phyloP scores from a whole-genome alignment of 176 grass and related monocot species.

The Avena atlantica region DNA sequence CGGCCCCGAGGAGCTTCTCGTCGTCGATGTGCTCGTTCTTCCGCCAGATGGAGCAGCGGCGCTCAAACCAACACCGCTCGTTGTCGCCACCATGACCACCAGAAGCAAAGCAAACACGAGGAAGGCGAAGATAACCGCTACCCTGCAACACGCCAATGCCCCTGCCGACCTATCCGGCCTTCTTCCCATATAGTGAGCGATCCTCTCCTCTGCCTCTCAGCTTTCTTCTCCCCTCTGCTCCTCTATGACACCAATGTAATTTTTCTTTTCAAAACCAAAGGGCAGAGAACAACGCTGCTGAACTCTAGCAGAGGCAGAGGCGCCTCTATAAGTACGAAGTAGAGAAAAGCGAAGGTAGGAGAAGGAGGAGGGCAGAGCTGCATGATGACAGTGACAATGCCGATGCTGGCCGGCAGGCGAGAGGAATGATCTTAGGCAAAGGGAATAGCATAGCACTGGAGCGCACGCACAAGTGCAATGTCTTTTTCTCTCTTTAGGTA shows the following conservation, averaged over 20 bases:
- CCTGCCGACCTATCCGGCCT: conserved; percentile 31
- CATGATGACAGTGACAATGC: conserved; percentile 45
- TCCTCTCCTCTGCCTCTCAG: not conserved
- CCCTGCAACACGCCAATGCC: conserved; percentile 43
- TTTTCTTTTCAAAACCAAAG: not conserved
- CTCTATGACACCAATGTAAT: not conserved
- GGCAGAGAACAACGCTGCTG: not conserved
- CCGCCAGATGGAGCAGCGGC: no score
- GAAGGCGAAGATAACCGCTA: conserved; percentile 29
- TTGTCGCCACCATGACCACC: conserved; percentile 34
- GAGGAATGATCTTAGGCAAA: conserved; percentile 1
- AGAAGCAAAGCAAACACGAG: conserved; percentile 43
- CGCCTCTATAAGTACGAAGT: conserved; percentile 38
- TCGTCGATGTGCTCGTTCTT: not conserved
- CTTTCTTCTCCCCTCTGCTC: not conserved
- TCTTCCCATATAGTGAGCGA: conserved; percentile 48
- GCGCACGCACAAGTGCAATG: not conserved
- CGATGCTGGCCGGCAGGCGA: not conserved
- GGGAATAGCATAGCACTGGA: not conserved
- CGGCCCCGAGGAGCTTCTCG: not conserved
- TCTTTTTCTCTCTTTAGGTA: not conserved
- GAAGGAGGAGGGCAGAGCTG: conserved; percentile 4
- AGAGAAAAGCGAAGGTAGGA: conserved; percentile 33
- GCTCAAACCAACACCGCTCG: not conserved
- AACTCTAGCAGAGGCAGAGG: not conserved